A percentile compares a stretch with the other conserved stretches of the same genome.
These are phyloP conservation scores for Globisporangium yorkense DNA, from an alignment of 352 stramenopile species.

Conservation along the genomic window DNA sequence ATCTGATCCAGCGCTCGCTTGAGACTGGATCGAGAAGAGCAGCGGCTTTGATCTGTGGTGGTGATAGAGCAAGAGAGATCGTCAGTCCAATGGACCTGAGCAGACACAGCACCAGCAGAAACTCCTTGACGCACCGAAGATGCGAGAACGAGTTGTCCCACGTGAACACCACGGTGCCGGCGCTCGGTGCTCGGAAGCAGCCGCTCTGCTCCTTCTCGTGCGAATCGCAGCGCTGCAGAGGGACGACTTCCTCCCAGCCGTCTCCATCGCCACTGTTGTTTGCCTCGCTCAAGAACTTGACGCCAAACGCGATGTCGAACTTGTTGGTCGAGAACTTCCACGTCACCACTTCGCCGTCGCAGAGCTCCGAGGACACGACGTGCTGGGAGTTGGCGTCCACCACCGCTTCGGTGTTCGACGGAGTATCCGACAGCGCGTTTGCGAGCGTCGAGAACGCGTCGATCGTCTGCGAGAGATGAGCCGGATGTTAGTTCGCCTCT, in stretches of 20 bases:
- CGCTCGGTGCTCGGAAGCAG: slow-evolving; percentile 21
- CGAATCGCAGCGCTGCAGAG: slow-evolving; percentile 23
- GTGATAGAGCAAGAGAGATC: neutral
- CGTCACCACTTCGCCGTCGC: slow-evolving; percentile 27
- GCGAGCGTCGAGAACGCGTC: slow-evolving; percentile 34
- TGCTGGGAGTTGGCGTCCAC: slow-evolving; percentile 39
- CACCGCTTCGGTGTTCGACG: slow-evolving; percentile 24
- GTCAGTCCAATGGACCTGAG: neutral
- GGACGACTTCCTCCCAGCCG: slow-evolving; percentile 29
- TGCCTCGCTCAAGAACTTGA: slow-evolving; percentile 37
- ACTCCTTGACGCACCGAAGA: slow-evolving; percentile 28
- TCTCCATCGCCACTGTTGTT: slow-evolving; percentile 18
- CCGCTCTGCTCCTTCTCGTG: slow-evolving; percentile 32
- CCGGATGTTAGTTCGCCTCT: neutral
- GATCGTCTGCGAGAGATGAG: slow-evolving; percentile 8
- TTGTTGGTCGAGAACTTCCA: slow-evolving; percentile 51
- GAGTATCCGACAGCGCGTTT: slow-evolving; percentile 9
- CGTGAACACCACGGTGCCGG: slow-evolving; percentile 44
- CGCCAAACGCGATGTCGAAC: slow-evolving; percentile 49
- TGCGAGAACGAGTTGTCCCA: slow-evolving; percentile 64
- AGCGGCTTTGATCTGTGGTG: slow-evolving; percentile 30
- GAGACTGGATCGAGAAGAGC: slow-evolving; percentile 24
- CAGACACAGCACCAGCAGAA: neutral
- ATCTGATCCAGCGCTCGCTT: slow-evolving; percentile 8
- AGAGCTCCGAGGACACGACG: slow-evolving; percentile 41